Percentiles rank a stretch among this genome's conserved stretches.
Conservation (phyloP, 371 early-diverging fungal species). For the Circinella minor region DNA sequence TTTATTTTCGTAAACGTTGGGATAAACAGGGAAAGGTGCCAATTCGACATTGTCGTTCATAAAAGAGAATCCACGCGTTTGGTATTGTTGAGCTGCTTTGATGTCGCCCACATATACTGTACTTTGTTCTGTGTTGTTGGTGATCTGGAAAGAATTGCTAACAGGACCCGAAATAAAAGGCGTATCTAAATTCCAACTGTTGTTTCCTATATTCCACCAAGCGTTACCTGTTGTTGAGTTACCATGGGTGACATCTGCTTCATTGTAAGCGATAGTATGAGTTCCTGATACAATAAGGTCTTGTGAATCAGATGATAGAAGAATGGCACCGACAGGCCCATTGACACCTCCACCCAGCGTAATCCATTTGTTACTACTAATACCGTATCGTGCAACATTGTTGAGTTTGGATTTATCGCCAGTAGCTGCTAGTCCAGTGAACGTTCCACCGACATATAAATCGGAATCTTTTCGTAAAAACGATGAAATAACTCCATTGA, state of each 20-base stretch:
- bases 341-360: slow-evolving; percentile 41
- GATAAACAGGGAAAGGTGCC: slow-evolving; percentile 37
- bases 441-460: slow-evolving; percentile 44
- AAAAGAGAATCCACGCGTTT: slow-evolving; percentile 39
- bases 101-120: slow-evolving; percentile 37
- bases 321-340: slow-evolving; percentile 31
- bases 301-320: slow-evolving; percentile 12
- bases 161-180: slow-evolving; percentile 37
- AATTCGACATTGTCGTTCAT: slow-evolving; percentile 22
- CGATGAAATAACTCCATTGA: slow-evolving; percentile 32
- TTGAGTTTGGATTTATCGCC: slow-evolving; percentile 15
- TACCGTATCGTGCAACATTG: slow-evolving; percentile 32
- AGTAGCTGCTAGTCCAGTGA: slow-evolving; percentile 20
- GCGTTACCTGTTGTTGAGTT: slow-evolving; percentile 32
- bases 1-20: slow-evolving; percentile 20
- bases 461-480: slow-evolving; percentile 23
- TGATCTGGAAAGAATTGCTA: slow-evolving; percentile 11
- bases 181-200: slow-evolving; percentile 23
- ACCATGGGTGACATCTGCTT: background rate
- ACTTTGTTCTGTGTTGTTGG: slow-evolving; percentile 21
- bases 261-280: slow-evolving; percentile 22
- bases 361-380: slow-evolving; percentile 26
- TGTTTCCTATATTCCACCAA: slow-evolving; percentile 29
- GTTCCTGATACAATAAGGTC: slow-evolving; percentile 37
- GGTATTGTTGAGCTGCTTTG: slow-evolving; percentile 38